These are phyloP conservation scores for Neopestalotiopsis clavispora DNA, from an alignment of 2,329 filamentous ascomycete genomes.

Conservation along the genomic window DNA sequence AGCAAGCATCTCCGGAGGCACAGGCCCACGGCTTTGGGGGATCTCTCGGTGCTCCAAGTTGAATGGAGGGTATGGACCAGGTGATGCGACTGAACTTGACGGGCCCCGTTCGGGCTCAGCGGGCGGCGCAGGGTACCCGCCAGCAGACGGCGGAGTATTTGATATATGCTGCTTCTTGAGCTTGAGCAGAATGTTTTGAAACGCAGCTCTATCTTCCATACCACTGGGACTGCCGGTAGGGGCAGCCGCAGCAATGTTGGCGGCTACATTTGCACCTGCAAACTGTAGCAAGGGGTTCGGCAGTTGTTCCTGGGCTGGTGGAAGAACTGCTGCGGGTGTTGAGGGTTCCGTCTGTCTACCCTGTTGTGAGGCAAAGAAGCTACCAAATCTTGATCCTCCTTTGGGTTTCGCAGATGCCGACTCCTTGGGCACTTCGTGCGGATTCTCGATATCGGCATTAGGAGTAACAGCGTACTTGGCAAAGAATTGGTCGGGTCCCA, in stretches of 20 bases:
- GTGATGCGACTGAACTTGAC: constrained; percentile 49
- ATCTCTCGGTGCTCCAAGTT: constrained; percentile 48
- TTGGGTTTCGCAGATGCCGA: constrained; percentile 57
- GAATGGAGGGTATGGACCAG: constrained; percentile 54
- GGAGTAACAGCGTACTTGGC: constrained; percentile 53
- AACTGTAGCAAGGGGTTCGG: constrained; percentile 35
- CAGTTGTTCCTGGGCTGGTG: constrained; percentile 25
- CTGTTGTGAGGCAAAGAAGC: constrained; percentile 72
- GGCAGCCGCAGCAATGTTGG: constrained; percentile 18
- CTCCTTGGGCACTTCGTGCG: constrained; percentile 52
- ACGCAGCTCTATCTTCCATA: constrained; percentile 81
- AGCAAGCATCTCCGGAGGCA: constrained; percentile 57
- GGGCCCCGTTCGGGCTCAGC: constrained; percentile 34
- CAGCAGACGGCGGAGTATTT: constrained; percentile 51
- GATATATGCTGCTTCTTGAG: constrained; percentile 64
- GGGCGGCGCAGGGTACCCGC: constrained; percentile 34
- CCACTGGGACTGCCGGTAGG: constrained; percentile 37
- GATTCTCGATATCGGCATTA: constrained; percentile 54
- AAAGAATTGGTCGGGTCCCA: constrained; percentile 80
- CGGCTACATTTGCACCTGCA: constrained; percentile 25
- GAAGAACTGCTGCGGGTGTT: constrained; percentile 38
- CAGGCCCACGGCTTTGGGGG: constrained; percentile 44
- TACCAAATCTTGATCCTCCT: constrained; percentile 78
- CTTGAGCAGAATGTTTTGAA: constrained; percentile 82
- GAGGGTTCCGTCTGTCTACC: constrained; percentile 55